phyloP scores from a whole-genome alignment of 75 land plant genomes.

The Selaginella tamariscina region DNA sequence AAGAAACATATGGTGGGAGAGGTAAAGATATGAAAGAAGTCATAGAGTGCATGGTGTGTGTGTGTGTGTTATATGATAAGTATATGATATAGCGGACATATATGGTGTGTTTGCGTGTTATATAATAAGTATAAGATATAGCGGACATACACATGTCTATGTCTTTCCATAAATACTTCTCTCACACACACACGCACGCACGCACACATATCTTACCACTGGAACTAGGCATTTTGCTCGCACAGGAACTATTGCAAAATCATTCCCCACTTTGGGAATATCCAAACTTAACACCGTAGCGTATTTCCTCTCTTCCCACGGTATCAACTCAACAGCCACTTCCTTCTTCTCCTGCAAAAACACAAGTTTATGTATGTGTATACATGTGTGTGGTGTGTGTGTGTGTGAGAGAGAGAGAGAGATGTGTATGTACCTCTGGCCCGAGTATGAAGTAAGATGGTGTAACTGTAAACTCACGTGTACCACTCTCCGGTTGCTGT shows the following conservation, averaged over 20 bases:
- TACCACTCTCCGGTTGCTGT: slow-evolving; percentile 5
- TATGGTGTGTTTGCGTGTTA: no score
- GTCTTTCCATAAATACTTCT: no score
- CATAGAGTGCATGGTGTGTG: no score
- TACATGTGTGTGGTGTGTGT: no score
- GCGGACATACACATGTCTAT: no score
- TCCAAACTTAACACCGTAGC: slow-evolving; percentile 13
- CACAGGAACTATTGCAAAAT: neutral
- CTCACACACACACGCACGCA: no score
- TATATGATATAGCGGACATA: no score
- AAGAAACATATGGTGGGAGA: no score
- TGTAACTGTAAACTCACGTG: neutral
- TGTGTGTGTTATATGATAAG: no score
- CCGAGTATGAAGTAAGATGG: neutral
- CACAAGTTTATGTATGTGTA: neutral
- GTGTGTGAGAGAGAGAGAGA: neutral
- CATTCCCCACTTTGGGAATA: slow-evolving; percentile 15
- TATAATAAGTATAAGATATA: no score
- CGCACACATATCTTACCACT: slow-evolving; percentile 14
- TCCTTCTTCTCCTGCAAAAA: slow-evolving; percentile 14
- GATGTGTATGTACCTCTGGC: neutral
- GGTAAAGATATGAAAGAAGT: no score
- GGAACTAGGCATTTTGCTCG: slow-evolving; percentile 19
- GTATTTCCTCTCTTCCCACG: slow-evolving; percentile 13
- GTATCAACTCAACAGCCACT: slow-evolving; percentile 13